Base-by-base conservation (phyloP, 257 asterid species). In the Fraxinus anomala region DNA sequence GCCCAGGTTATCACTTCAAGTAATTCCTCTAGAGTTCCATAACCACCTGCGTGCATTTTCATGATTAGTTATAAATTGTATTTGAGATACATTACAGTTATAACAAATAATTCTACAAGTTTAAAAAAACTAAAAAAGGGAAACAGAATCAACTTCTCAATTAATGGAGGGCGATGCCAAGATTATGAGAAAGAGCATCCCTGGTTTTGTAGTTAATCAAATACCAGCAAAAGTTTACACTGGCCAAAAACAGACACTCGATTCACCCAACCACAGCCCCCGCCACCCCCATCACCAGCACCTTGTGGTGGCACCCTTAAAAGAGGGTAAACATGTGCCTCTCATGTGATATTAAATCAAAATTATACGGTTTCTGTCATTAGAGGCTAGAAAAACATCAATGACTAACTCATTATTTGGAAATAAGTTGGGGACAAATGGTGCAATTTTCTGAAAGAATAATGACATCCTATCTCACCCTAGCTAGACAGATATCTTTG, bases 1-100 rank as follows among this genome's bases (percentile, higher is more conserved):
- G 99, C 97, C 99, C 99, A 94, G 3, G 99, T 94, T 87, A 94
- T 94, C 59, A 92, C 99, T 86, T 94, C 99, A 33, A 94, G 97
- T 76, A 94, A 81, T 83, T 94, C 97, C 92, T 94, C 99, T 63
- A 94, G 89, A 34, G 99, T 94, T 74, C 99, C 99, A 91, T 94
- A 94, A 68, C 99, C 99, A 81, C 99, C 99, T 94, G 88, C 51
- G 79, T 54, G 31, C 76, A 78, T 74, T 44, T 23, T 11, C 47
- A 74, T 17, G 65, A 16, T 54, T 56, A 73, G 69, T 61, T 17
- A 65, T 44, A 65, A 72, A 10, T 70, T 68, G 6, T 70, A 73
- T 51, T 66, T 72, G 56, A 54, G 24, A 51, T 4, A 16, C 24
- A 70, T 74, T 39, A 30, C 65, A 72, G 23, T n/a, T 61, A 72